phyloP scores from a whole-genome alignment of 805 yeast genomes.

The Teunomyces barrocoloradensis region DNA sequence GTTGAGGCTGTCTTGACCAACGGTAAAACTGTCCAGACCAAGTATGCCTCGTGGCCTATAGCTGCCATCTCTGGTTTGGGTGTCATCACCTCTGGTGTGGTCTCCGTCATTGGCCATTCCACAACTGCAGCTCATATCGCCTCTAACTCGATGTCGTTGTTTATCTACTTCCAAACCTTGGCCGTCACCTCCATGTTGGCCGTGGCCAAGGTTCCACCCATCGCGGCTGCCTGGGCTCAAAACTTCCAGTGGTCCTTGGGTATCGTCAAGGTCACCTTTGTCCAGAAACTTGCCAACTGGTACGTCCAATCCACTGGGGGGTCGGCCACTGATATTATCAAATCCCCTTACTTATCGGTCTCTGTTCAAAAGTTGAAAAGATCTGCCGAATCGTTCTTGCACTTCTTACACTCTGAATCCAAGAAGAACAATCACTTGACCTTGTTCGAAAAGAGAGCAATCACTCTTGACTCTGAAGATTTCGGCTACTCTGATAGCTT shows the following conservation, averaged over 20 bases:
- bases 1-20: conserved; percentile 83
- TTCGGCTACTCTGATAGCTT: conserved; percentile 44
- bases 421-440: conserved; percentile 10
- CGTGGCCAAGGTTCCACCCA: conserved; percentile 88
- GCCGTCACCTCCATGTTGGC: conserved; percentile 96
- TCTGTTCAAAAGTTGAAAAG: conserved; percentile 69
- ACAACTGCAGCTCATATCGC: conserved; percentile 96
- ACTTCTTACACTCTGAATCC: conserved; percentile 5
- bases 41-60: conserved; percentile 72
- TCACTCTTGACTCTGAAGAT: conserved; percentile 42
- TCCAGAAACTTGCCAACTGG: conserved; percentile 88
- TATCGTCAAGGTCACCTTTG: conserved; percentile 68
- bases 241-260: conserved; percentile 98
- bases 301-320: conserved; percentile 96
- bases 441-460: conserved; percentile 25
- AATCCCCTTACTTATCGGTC: conserved; percentile 67
- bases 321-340: conserved; percentile 68
- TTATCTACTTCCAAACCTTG: conserved; percentile 89
- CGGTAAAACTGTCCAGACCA: conserved; percentile 91
- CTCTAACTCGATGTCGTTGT: conserved; percentile 89
- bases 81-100: conserved; percentile 79
- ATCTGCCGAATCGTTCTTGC: conserved; percentile 17
- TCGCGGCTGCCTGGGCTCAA: conserved; percentile 97
- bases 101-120: conserved; percentile 84
- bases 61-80: conserved; percentile 91